Percentiles rank a stretch among this genome's conserved stretches.
Conservation (phyloP, 371 early-diverging fungal genomes). For the Saksenaea oblongispora region DNA sequence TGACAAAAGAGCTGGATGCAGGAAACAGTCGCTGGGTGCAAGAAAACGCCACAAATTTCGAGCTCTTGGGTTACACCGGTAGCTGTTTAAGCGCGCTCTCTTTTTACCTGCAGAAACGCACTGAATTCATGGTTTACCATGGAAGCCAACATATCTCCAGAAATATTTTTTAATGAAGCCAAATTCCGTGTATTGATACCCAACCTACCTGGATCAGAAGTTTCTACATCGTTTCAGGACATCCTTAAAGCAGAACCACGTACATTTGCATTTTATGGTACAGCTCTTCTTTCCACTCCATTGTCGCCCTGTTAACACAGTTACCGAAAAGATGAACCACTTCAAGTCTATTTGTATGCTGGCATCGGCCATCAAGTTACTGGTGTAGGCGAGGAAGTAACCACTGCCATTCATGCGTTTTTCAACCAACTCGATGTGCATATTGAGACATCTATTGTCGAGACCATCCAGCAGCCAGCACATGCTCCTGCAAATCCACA, state of each 20-base stretch:
- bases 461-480: constrained; percentile 26
- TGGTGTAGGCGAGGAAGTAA: constrained; percentile 35
- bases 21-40: too few relatives aligned
- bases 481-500: constrained; percentile 23
- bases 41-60: not conserved
- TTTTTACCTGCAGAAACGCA: not conserved
- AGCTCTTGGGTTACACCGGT: not conserved
- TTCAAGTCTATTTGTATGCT: constrained; percentile 39
- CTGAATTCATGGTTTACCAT: constrained; percentile 6
- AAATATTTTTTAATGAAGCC: constrained; percentile 53
- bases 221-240: constrained; percentile 5
- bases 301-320: not conserved
- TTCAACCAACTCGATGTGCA: constrained; percentile 62
- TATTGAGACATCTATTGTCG: constrained; percentile 58
- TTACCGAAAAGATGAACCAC: constrained; percentile 39
- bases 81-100: not conserved
- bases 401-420: constrained; percentile 34
- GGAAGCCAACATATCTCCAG: constrained; percentile 29
- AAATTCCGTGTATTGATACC: constrained; percentile 74
- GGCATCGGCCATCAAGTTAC: constrained; percentile 30
- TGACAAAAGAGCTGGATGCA: too few relatives aligned
- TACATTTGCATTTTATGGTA: constrained; percentile 49
- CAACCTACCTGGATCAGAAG: constrained; percentile 31
- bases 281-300: not conserved
- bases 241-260: constrained; percentile 30